Evolutionary conservation across 2,329 filamentous ascomycete genomes (phyloP), one percentile per base, ranked within the genome.

Genomic region (Diaporthe vaccinii): DNA sequence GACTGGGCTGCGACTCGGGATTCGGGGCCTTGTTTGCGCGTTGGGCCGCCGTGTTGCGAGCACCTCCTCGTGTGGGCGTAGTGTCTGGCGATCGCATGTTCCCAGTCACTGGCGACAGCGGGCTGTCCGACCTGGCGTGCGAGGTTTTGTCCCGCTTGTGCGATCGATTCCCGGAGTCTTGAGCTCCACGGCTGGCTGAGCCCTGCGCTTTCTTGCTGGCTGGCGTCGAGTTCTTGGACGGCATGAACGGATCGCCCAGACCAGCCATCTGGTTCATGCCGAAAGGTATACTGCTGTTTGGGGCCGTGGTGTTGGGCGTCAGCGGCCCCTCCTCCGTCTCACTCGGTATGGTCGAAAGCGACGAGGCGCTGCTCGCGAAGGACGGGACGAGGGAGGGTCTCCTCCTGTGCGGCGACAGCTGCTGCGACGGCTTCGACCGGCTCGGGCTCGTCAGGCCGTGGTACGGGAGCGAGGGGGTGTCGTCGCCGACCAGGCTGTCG

Each of bases 291-390:
- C 76, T 76, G 65, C 57, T 68, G 28, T 53, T 49, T 3, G 55
- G 49, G 46, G 71, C 53, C 59, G 59, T 77, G 10, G 73, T 68
- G 31, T 61, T 59, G 28, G 53, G 53, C 9, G 75, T 75, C n/a
- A 39, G 65, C 6, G 82, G 82, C 9, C 86, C 84, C 12, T 87
- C 84, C 1, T 84, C 82, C 72, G 90, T 88, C 65, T 87, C 87
- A 75, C 89, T 91, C 77, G 90, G 90, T 7, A 91, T 80, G 0
- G 89, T 91, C 5, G 89, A 91, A 7, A 91, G 82, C 3, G 88
- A 86, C 53, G 88, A 90, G 20, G 84, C 82, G 12, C 87, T 84
- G 76, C 87, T 89, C 5, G 84, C 82, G 5, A 80, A 74, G 0
- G 86, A 87, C 6, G 78, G 77, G 53, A 44, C 77, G 5, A 71